These are phyloP conservation scores for Xylariomycetidae sp. DNA, from an alignment of 2,329 filamentous ascomycete genomes.

Conservation along the genomic window DNA sequence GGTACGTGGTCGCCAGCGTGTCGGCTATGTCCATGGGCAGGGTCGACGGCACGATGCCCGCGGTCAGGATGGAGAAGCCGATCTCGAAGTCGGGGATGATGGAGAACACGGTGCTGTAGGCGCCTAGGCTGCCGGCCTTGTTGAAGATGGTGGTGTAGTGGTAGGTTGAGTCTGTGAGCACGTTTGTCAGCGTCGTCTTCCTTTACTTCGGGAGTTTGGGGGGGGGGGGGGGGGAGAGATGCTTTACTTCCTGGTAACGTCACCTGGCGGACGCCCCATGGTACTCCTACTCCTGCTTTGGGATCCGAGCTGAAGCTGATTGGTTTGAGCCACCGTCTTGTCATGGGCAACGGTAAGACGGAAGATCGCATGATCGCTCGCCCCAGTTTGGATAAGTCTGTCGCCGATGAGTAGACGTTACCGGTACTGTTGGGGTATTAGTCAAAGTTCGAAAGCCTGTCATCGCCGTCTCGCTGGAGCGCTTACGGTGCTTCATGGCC, in stretches of 20 bases:
- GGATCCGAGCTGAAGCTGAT: slow-evolving; percentile 26
- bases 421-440: slow-evolving; percentile 21
- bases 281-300: slow-evolving; percentile 23
- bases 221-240: neutral
- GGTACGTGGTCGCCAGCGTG: slow-evolving; percentile 22
- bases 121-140: slow-evolving; percentile 28
- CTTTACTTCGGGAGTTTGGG: too few relatives aligned
- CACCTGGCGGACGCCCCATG: slow-evolving; percentile 29
- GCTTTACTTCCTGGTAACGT: slow-evolving; percentile 16
- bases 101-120: slow-evolving; percentile 26
- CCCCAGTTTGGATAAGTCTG: slow-evolving; percentile 26
- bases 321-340: slow-evolving; percentile 29
- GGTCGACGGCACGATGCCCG: slow-evolving; percentile 22
- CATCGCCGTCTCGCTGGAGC: neutral
- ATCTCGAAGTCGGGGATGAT: slow-evolving; percentile 31
- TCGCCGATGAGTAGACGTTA: slow-evolving; percentile 27
- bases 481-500: slow-evolving; percentile 27
- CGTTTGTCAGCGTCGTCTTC: too few relatives aligned
- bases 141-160: slow-evolving; percentile 29
- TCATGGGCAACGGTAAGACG: slow-evolving; percentile 24
- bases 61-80: slow-evolving; percentile 27
- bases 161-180: slow-evolving; percentile 15
- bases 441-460: neutral
- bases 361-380: slow-evolving; percentile 27
- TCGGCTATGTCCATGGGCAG: slow-evolving; percentile 27